These are phyloP conservation scores for Chytridiales sp. DNA, from an alignment of 371 early-diverging fungal species.

Conservation along the genomic window DNA sequence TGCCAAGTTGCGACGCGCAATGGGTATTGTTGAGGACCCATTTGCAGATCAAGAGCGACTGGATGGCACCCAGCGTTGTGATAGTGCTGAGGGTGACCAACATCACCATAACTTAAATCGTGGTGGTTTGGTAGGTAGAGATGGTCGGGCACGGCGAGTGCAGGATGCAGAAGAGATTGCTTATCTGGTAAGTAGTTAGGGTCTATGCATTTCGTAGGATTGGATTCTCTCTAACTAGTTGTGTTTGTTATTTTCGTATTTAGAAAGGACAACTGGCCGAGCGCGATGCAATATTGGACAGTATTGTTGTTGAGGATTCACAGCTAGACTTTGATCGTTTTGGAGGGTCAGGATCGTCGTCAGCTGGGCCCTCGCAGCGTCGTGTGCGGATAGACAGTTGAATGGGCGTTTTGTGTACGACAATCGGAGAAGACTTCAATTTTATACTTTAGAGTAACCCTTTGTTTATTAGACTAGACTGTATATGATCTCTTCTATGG, in stretches of 20 bases:
- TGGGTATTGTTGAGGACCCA: background rate
- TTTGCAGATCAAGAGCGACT: background rate
- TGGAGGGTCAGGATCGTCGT: no score
- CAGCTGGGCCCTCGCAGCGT: no score
- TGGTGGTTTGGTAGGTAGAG: background rate
- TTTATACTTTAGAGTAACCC: no score
- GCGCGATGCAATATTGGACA: conserved; percentile 28
- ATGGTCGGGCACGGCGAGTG: background rate
- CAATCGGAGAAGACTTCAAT: no score
- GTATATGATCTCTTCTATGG: no score
- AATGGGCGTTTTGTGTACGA: no score
- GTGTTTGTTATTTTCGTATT: no score
- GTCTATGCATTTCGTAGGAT: no score
- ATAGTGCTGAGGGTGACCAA: background rate
- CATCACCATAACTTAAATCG: background rate
- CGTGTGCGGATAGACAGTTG: no score
- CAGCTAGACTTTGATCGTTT: no score
- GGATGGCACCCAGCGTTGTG: background rate
- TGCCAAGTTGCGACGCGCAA: conserved; percentile 9
- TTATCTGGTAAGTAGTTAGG: conserved; percentile 6
- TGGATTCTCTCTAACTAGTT: no score
- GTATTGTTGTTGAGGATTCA: conserved; percentile 4
- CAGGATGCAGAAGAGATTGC: conserved; percentile 11
- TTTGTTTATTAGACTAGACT: no score
- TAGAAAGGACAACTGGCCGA: conserved; percentile 30